Base-by-base conservation (phyloP, 495 filamentous ascomycete genomes). In the Aspergillus ellipticus region DNA sequence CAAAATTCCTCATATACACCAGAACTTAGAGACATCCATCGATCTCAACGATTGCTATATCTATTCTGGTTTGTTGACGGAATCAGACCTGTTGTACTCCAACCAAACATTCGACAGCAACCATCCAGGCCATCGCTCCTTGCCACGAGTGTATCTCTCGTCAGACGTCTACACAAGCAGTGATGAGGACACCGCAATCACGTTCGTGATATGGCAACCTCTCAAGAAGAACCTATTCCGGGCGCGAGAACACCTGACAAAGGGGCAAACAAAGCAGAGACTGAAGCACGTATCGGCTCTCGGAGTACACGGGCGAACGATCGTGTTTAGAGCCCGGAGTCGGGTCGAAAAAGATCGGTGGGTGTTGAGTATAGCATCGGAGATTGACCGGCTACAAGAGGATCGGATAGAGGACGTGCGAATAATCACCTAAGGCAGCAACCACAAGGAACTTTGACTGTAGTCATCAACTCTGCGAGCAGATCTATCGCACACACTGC, bases 171-270 rank as follows among this genome's bases (percentile, higher is more conserved):
- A 82, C 79, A 89, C 85, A 13, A 84, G 78, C 17, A 79, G 74
- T 7, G 87, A 90, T 59, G 85, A 88, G 60, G 87, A 89, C 59
- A 79, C 83, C 1, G 85, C 85, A 67, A 87, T 84, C 11, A 85
- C 82, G 22, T 90, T 90, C 61, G 86, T 89, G 8, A 68, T 90
- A 8, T 90, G 87, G 87, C 83, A 88, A 58, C 83, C 82, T 10
- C 74, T 77, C 58, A 74, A 69, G 43, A 85, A 82, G 63, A 79
- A 74, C 20, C 74, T 81, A 35, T 88, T 89, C 65, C 77, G 82
- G 37, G 73, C 74, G 1, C 71, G 74, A 20, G 76, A 83, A 55
- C 67, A 67, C 3, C 75, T 71, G 2, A 72, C 69, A 26, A 64
- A 76, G 28, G 78, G 75, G 2, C 65, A 70, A 57, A 75, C 65